These are phyloP conservation scores for Perkinsus olseni DNA, from an alignment of 169 alveolate species.

Conservation along the genomic window DNA sequence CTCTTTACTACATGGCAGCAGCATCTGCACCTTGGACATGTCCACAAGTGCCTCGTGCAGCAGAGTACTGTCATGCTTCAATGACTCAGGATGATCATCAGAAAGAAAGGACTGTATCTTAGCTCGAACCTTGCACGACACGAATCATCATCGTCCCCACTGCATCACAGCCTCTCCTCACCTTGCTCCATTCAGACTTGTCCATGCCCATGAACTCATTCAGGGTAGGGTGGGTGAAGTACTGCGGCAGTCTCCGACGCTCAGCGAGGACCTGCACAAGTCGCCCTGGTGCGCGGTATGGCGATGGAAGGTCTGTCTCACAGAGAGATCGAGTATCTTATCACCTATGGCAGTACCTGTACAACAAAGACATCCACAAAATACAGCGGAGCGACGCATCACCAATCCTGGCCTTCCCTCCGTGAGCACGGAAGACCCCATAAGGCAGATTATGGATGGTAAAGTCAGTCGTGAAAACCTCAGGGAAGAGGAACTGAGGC, in stretches of 20 bases:
- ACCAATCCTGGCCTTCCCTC: background rate
- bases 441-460: conserved; percentile 2
- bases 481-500: background rate
- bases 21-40: conserved; percentile 39
- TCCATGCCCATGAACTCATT: background rate
- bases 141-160: background rate
- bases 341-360: conserved; percentile 5
- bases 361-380: background rate
- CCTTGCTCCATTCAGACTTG: background rate
- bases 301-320: background rate
- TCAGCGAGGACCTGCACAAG: background rate
- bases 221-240: background rate
- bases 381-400: background rate
- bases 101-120: background rate
- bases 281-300: background rate
- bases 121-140: background rate
- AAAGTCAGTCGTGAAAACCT: background rate
- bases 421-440: background rate
- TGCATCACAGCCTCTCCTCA: background rate
- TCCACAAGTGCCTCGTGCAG: background rate
- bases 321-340: background rate
- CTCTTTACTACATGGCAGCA: conserved; percentile 38
- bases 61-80: background rate
- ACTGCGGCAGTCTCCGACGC: conserved; percentile 11
- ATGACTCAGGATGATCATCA: conserved; percentile 3